Conservation (phyloP, 2,329 filamentous ascomycete species). For the Arthrobotrys megalospora region DNA sequence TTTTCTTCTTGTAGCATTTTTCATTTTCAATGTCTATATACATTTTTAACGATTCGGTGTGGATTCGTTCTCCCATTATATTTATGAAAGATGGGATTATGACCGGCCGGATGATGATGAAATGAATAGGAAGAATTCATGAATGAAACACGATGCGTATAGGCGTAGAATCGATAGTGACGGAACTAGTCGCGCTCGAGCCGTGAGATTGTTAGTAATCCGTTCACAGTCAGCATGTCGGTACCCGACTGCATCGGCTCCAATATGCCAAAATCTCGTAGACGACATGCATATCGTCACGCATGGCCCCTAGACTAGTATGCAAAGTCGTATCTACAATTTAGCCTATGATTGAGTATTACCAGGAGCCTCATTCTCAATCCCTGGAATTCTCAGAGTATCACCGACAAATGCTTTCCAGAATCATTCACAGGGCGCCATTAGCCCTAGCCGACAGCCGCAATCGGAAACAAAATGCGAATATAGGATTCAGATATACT, state of each 20-base stretch:
- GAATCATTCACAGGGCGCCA: not conserved
- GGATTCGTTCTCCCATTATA: constrained; percentile 49
- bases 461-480: not conserved
- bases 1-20: not conserved
- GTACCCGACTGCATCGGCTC: not conserved
- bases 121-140: constrained; percentile 31
- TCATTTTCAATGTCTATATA: constrained; percentile 57
- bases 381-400: not conserved
- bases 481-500: constrained; percentile 3
- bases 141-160: not conserved
- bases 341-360: not conserved
- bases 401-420: not conserved
- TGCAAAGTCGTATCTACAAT: not conserved
- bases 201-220: constrained; percentile 6
- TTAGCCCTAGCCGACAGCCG: constrained; percentile 35
- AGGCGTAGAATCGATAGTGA: not conserved
- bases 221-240: not conserved
- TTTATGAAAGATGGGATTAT: constrained; percentile 57
- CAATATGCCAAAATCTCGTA: not conserved
- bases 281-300: not conserved
- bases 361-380: not conserved
- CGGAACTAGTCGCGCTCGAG: not conserved
- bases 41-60: constrained; percentile 37
- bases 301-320: no score
- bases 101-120: constrained; percentile 21